Evolutionary conservation across 805 yeast species (phyloP), one percentile per base, ranked within the genome.

Genomic region (Candida qinlingensis): DNA sequence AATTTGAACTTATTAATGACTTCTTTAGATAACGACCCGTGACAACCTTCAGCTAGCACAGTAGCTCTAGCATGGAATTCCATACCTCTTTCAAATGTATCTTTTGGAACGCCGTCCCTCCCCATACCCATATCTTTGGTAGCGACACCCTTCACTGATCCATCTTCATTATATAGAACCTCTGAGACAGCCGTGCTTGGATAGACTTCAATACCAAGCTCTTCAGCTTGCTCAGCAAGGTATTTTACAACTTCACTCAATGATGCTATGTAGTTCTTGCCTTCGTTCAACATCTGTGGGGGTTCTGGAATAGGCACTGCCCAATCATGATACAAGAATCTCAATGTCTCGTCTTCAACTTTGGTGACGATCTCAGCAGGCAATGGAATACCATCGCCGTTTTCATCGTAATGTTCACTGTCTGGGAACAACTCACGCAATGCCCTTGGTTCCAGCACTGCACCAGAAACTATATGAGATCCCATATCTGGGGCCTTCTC

Each of bases 31-130:
- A 94, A 71, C 1, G 97, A 90, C 0, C 99, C 99, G 67, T 91
- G 98, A 64, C 99, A 94, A n/a, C 99, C 99, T 69, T 94, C 99
- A 5, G 96, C 96, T 33, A 94, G 75, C 13, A 94, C 85, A 0
- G 97, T 91, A 51, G 84, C 74, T 58, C 94, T 80, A 5, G 99
- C 88, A 57, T 85, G 94, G 67, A 94, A 94, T 67, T 89, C 98
- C 97, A 94, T 87, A 28, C 99, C 99, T 55, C 96, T 77, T 67
- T 94, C 97, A 66, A 88, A 94, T n/a, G 79, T 73, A 54, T 78
- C 86, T 59, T 84, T 87, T 31, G 96, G 96, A 34, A 71, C 63
- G 19, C 96, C 97, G 49, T 75, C 68, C 56, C 81, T 83, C 44
- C 82, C 76, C 13, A 94, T 70, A 12, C 99, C 99, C 81, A 85